Conservation (phyloP, 1,284 basidiomycete species). For the Boletellus deceptivus region DNA sequence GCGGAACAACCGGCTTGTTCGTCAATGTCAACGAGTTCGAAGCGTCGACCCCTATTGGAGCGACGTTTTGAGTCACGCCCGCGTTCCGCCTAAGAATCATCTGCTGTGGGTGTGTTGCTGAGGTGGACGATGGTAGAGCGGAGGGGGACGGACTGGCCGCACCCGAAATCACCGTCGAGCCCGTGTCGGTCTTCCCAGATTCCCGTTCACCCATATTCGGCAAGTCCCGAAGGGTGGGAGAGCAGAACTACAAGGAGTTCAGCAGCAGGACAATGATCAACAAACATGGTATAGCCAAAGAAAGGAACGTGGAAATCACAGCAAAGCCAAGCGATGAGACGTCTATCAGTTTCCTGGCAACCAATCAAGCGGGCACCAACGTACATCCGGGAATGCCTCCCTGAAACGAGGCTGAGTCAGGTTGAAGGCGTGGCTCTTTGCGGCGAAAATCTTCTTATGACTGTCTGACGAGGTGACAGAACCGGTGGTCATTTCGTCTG, state of each 20-base stretch:
- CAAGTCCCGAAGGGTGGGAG: slow-evolving; percentile 61
- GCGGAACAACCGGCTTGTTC: slow-evolving; percentile 33
- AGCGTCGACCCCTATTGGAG: slow-evolving; percentile 12
- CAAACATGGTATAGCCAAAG: slow-evolving; percentile 14
- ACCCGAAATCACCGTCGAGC: slow-evolving; percentile 15
- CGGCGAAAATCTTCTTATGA: slow-evolving; percentile 78
- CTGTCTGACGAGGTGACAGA: slow-evolving; percentile 79
- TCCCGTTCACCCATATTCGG: slow-evolving; percentile 88
- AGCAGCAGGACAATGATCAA: slow-evolving; percentile 20
- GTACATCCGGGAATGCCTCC: slow-evolving; percentile 82
- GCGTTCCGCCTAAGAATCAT: slow-evolving; percentile 17
- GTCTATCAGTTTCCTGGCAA: slow-evolving; percentile 20
- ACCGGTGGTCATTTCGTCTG: slow-evolving; percentile 95
- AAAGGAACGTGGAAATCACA: slow-evolving; percentile 20
- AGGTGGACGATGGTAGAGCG: slow-evolving; percentile 16
- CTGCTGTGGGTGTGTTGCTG: slow-evolving; percentile 20
- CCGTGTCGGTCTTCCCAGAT: slow-evolving; percentile 47
- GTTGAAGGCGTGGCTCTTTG: slow-evolving; percentile 85
- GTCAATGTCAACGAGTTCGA: slow-evolving; percentile 26
- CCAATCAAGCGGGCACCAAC: slow-evolving; percentile 30
- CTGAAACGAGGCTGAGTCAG: slow-evolving; percentile 75
- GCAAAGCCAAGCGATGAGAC: slow-evolving; percentile 17
- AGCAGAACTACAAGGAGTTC: slow-evolving; percentile 58
- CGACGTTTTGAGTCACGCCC: slow-evolving; percentile 3
- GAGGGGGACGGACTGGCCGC: slow-evolving; percentile 15